Conservation (phyloP, 2,329 filamentous ascomycete species). For the Penicillium hordei region DNA sequence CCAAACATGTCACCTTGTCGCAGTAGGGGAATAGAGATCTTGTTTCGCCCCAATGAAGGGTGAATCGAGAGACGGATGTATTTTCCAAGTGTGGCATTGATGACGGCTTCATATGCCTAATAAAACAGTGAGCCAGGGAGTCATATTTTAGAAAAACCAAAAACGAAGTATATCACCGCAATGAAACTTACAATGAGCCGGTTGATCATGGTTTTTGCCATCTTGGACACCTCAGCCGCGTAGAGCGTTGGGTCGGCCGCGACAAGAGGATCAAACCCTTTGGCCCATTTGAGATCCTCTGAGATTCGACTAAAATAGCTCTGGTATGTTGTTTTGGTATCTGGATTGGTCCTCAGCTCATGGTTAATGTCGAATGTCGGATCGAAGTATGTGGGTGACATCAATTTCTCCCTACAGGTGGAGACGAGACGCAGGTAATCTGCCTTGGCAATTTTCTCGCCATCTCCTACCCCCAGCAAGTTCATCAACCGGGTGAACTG, state of each 20-base stretch:
- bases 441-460: constrained; percentile 3
- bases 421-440: constrained; percentile 8
- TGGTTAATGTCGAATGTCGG: constrained; percentile 3
- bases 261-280: constrained; percentile 4
- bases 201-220: constrained; percentile 10
- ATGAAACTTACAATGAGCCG: constrained; percentile 2
- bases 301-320: constrained; percentile 10
- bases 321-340: constrained; percentile 6
- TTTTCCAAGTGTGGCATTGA: constrained; percentile 4
- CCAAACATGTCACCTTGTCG: constrained; percentile 7
- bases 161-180: background rate
- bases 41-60: constrained; percentile 7
- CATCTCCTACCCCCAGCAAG: constrained; percentile 1
- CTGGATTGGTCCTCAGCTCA: constrained; percentile 7
- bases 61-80: constrained; percentile 10
- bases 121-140: background rate
- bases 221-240: constrained; percentile 1
- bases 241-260: constrained; percentile 2
- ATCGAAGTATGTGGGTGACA: constrained; percentile 8
- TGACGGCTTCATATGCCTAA: constrained; percentile 9
- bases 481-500: constrained; percentile 4
- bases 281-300: constrained; percentile 12
- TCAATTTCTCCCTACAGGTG: constrained; percentile 6
- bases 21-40: constrained; percentile 7
- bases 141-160: background rate